Conservation (phyloP, 352 stramenopile genomes). For the Pythium plurisporium region DNA sequence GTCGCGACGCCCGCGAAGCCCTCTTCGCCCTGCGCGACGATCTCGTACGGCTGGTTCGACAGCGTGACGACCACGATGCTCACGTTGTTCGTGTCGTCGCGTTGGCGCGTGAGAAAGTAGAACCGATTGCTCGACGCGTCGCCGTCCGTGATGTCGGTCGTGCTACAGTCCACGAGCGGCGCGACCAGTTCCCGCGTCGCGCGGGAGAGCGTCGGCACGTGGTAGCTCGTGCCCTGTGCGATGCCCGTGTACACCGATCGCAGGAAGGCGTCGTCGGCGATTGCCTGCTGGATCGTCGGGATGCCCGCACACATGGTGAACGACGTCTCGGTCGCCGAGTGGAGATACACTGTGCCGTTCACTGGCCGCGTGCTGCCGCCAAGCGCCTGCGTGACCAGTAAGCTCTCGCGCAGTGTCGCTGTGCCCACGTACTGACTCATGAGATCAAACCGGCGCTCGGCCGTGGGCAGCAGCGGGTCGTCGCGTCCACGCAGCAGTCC, state of each 20-base stretch:
- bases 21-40: background rate
- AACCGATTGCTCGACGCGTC: slow-evolving; percentile 1
- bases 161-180: slow-evolving; percentile 12
- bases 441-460: background rate
- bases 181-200: slow-evolving; percentile 4
- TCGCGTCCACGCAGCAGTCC: slow-evolving; percentile 2
- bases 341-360: background rate
- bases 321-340: background rate
- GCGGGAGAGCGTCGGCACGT: slow-evolving; percentile 8
- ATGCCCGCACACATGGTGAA: background rate
- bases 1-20: background rate
- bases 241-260: slow-evolving; percentile 12
- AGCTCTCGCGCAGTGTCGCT: background rate
- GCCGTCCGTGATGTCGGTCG: background rate
- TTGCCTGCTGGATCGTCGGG: background rate
- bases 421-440: background rate
- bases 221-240: slow-evolving; percentile 5
- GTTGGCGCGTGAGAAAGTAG: slow-evolving; percentile 9
- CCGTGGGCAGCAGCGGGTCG: background rate
- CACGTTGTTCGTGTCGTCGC: background rate
- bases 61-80: background rate
- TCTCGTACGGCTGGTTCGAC: slow-evolving; percentile 15
- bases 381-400: background rate
- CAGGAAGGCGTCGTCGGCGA: slow-evolving; percentile 12
- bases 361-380: background rate